phyloP scores from a whole-genome alignment of 176 grass and related monocot genomes.

The Urochloa ruziziensis region DNA sequence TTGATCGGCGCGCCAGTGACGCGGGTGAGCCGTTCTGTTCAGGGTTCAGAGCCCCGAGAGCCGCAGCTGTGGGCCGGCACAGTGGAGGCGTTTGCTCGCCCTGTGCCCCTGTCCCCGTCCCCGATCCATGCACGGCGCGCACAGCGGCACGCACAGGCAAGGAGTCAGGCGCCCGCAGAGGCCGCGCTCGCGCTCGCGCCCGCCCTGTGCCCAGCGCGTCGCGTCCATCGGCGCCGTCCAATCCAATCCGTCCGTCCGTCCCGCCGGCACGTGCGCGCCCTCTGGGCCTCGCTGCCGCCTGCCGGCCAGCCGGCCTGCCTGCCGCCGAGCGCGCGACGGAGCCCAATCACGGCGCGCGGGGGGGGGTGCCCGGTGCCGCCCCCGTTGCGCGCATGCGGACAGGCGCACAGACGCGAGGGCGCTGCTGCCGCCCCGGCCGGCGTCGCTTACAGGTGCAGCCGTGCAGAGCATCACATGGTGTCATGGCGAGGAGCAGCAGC shows the following conservation, averaged over 20 bases:
- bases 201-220: background rate
- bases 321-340: background rate
- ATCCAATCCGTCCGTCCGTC: conserved; percentile 33
- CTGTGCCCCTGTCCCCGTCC: background rate
- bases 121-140: background rate
- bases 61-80: background rate
- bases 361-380: background rate
- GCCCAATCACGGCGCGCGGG: background rate
- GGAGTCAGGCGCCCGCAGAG: too few relatives aligned
- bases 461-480: conserved; percentile 27
- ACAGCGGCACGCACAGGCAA: background rate
- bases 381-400: conserved; percentile 7
- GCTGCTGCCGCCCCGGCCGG: background rate
- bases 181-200: too few relatives aligned
- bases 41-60: too few relatives aligned
- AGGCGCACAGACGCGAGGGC: background rate
- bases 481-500: background rate
- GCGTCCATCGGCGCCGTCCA: conserved; percentile 10
- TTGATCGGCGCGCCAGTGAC: background rate
- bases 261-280: conserved; percentile 32
- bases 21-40: background rate
- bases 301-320: background rate
- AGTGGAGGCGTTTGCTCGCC: background rate
- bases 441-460: background rate
- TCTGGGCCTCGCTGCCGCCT: conserved; percentile 7